phyloP scores from a whole-genome alignment of 73 alveolate species.

The Blepharisma japonicum region DNA sequence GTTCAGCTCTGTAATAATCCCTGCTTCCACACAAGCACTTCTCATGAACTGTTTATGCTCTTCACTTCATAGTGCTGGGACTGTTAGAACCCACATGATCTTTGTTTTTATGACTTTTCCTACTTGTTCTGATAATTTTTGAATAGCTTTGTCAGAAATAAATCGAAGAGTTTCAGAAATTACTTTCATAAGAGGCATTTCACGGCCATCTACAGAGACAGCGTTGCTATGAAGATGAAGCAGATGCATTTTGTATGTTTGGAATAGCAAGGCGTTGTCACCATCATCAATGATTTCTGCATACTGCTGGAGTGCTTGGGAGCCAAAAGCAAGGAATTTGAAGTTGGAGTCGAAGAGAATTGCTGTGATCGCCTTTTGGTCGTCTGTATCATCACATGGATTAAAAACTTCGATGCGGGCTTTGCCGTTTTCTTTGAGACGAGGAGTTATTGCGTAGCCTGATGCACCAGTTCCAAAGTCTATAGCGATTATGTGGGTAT shows the following conservation, averaged over 20 bases:
- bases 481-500: conserved; percentile 96
- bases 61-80: conserved; percentile 98
- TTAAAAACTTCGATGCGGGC: conserved; percentile 97
- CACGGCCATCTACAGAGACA: conserved; percentile 86
- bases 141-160: conserved; percentile 90
- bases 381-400: conserved; percentile 98
- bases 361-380: conserved; percentile 95
- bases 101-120: conserved; percentile 93
- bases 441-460: conserved; percentile 97
- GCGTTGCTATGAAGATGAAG: conserved; percentile 90
- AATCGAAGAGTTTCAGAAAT: conserved; percentile 82
- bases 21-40: conserved; percentile 96
- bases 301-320: conserved; percentile 86
- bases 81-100: conserved; percentile 98
- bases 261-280: conserved; percentile 92
- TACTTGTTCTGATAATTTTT: conserved; percentile 87
- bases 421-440: conserved; percentile 86
- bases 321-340: conserved; percentile 90
- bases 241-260: conserved; percentile 94
- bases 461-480: conserved; percentile 99
- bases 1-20: conserved; percentile 79
- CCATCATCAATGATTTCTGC: conserved; percentile 97
- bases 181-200: conserved; percentile 90
- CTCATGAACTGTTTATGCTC: conserved; percentile 96
- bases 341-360: conserved; percentile 91